Percentiles rank a stretch among this genome's conserved stretches.
phyloP scores from a whole-genome alignment of 2,329 filamentous ascomycete genomes.

The Penicillium janthinellum region DNA sequence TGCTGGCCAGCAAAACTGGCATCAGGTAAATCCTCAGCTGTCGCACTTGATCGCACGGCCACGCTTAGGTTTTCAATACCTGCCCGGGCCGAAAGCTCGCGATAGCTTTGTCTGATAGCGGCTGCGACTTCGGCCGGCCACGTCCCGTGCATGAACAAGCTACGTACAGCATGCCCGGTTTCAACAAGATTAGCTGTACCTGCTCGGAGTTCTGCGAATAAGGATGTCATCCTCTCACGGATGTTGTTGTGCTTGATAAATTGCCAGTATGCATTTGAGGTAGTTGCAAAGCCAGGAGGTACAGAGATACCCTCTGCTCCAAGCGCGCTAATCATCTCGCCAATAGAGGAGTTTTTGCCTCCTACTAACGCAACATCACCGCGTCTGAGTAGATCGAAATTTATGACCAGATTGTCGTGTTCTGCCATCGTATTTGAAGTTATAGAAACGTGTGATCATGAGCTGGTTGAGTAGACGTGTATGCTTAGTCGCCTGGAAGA shows the following conservation, averaged over 20 bases:
- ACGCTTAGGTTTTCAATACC: slow-evolving; percentile 32
- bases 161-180: neutral
- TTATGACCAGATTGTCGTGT: neutral
- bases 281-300: slow-evolving; percentile 41
- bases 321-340: slow-evolving; percentile 42
- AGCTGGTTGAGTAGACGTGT: too few species aligned
- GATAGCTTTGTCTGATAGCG: slow-evolving; percentile 35
- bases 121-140: slow-evolving; percentile 34
- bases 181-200: neutral
- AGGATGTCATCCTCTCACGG: slow-evolving; percentile 28
- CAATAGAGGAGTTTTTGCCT: slow-evolving; percentile 44
- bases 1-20: slow-evolving; percentile 46
- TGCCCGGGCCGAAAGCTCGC: slow-evolving; percentile 26
- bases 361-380: slow-evolving; percentile 36
- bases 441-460: neutral
- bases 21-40: slow-evolving; percentile 44
- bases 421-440: neutral
- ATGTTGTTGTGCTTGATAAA: slow-evolving; percentile 39
- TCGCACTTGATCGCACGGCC: slow-evolving; percentile 44
- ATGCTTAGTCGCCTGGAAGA: too few species aligned
- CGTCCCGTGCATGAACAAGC: neutral
- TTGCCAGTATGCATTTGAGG: slow-evolving; percentile 38
- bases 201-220: neutral
- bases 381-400: neutral
- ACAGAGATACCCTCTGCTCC: slow-evolving; percentile 33